phyloP scores from a whole-genome alignment of 1,139 yeast genomes.

The Candida neerlandica region DNA sequence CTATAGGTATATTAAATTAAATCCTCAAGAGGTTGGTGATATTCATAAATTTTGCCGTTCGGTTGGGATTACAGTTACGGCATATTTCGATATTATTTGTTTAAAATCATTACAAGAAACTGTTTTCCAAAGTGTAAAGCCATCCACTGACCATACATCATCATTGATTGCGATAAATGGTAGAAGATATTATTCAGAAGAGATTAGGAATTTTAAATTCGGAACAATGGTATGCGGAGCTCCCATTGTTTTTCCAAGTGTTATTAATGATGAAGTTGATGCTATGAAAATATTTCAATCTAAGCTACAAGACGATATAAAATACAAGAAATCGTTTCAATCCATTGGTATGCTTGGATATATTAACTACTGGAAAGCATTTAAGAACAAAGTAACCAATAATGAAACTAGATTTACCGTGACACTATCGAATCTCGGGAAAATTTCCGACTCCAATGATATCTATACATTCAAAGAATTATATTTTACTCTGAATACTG shows the following conservation, averaged over 20 bases:
- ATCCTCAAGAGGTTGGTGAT: slow-evolving; percentile 14
- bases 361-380: slow-evolving; percentile 17
- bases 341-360: slow-evolving; percentile 18
- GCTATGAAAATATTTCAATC: slow-evolving; percentile 20
- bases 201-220: slow-evolving; percentile 19
- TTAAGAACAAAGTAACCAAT: slow-evolving; percentile 14
- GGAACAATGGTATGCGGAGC: slow-evolving; percentile 26
- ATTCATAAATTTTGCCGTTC: slow-evolving; percentile 21
- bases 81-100: slow-evolving; percentile 26
- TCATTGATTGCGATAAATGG: slow-evolving; percentile 29
- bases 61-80: slow-evolving; percentile 29
- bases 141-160: slow-evolving; percentile 15
- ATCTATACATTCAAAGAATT: slow-evolving; percentile 19
- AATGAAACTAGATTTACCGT: slow-evolving; percentile 20
- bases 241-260: slow-evolving; percentile 17
- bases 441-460: slow-evolving; percentile 15
- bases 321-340: slow-evolving; percentile 18
- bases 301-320: slow-evolving; percentile 16
- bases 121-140: slow-evolving; percentile 18
- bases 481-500: slow-evolving; percentile 26
- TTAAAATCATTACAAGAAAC: slow-evolving; percentile 27
- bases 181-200: slow-evolving; percentile 27
- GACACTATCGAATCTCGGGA: slow-evolving; percentile 27
- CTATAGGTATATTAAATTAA: slow-evolving; percentile 21
- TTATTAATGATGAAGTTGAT: slow-evolving; percentile 9